These are phyloP conservation scores for Kentomonas sorsogonicus DNA, from an alignment of 208 protist genomes.

Conservation along the genomic window DNA sequence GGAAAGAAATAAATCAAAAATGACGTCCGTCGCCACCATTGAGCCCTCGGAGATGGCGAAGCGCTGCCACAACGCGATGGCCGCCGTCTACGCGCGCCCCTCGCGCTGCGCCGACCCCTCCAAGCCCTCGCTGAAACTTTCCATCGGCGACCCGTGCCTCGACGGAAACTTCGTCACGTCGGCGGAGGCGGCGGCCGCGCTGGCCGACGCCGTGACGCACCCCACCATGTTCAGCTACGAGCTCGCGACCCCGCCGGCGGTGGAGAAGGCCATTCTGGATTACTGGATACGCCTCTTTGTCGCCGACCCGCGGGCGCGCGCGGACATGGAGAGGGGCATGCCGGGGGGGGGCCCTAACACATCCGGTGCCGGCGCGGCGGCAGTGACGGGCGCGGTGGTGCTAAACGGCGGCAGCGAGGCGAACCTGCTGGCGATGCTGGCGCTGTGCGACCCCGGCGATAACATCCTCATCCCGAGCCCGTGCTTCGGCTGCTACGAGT, in stretches of 20 bases:
- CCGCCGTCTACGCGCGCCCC: conserved; percentile 24
- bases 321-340: conserved; percentile 36
- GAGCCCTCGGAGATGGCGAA: conserved; percentile 10
- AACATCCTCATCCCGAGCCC: conserved; percentile 86
- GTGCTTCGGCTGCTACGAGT: conserved; percentile 86
- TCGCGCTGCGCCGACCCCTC: conserved; percentile 26
- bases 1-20: conserved; percentile 6
- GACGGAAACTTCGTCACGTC: conserved; percentile 43
- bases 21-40: conserved; percentile 6
- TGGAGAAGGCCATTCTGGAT: too few species aligned
- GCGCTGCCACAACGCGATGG: conserved; percentile 22
- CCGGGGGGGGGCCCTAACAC: conserved; percentile 27
- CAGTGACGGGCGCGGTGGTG: too few species aligned
- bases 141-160: conserved; percentile 13
- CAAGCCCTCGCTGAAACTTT: conserved; percentile 32
- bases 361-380: too few species aligned
- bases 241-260: conserved; percentile 30
- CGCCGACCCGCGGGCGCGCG: conserved; percentile 14
- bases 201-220: conserved; percentile 17
- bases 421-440: conserved; percentile 65
- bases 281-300: conserved; percentile 26
- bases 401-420: conserved; percentile 78
- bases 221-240: conserved; percentile 50
- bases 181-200: conserved; percentile 15
- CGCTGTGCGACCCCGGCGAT: conserved; percentile 61